These are phyloP conservation scores for Pyrrhoderma lamaoense DNA, from an alignment of 1,284 basidiomycete species.

Conservation along the genomic window DNA sequence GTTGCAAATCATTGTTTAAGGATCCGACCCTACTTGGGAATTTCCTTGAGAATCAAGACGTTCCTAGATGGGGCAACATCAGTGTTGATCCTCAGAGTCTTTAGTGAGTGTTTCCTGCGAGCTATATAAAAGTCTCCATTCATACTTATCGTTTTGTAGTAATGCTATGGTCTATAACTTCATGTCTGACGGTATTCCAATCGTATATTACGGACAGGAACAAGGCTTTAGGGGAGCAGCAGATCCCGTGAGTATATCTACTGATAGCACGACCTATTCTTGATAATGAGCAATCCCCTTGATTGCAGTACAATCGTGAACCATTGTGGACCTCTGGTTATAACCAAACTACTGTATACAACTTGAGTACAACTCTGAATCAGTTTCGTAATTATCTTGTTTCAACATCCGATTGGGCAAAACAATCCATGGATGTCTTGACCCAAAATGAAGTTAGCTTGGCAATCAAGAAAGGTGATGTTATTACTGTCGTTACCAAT, in stretches of 20 bases:
- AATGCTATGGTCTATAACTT: conserved; percentile 64
- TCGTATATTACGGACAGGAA: conserved; percentile 79
- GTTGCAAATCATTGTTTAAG: conserved; percentile 47
- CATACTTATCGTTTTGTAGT: conserved; percentile 28
- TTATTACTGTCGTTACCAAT: conserved; percentile 69
- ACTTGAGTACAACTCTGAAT: conserved; percentile 60
- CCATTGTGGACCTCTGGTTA: conserved; percentile 73
- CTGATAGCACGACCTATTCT: no score
- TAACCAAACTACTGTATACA: conserved; percentile 50
- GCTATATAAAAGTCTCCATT: no score
- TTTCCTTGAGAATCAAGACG: conserved; percentile 81
- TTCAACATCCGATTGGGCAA: conserved; percentile 52
- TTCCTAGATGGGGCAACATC: conserved; percentile 64
- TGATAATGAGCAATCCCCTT: no score
- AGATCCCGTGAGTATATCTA: conserved; percentile 47
- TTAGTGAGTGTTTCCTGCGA: conserved; percentile 36
- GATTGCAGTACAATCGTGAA: conserved; percentile 64
- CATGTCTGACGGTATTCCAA: conserved; percentile 65
- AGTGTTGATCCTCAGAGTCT: conserved; percentile 56
- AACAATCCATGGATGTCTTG: conserved; percentile 50
- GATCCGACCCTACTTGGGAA: conserved; percentile 51
- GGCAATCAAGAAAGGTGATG: conserved; percentile 64
- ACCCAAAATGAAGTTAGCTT: conserved; percentile 51
- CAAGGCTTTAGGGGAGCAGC: conserved; percentile 51
- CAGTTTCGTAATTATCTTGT: conserved; percentile 65